Base-by-base conservation (phyloP, 768 basidiomycete species). In the Mycena kentingensis region DNA sequence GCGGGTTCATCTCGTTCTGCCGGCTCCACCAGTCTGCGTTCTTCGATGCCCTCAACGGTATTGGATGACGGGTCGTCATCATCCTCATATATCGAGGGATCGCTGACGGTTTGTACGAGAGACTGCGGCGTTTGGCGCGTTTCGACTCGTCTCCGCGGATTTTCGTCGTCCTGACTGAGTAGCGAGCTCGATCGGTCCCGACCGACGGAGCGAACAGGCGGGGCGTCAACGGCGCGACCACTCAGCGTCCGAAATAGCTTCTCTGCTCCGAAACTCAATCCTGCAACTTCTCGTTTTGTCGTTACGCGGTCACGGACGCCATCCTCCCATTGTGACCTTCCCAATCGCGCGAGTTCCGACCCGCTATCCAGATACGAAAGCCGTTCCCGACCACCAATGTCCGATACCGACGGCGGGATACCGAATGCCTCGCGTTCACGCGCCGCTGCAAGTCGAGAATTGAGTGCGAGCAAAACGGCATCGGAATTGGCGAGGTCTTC, bases 351-450 rank as follows among this genome's bases (percentile, higher is more conserved):
- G 13, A 77, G 73, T 1, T 79, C 81, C 46, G 74, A 48, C 18
- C 78, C 75, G 44, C 82, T 83, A 16, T 81, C 78, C 3, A 70
- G 65, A 37, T 72, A 74, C 5, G 76, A 61, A 29, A 77, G 49
- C 35, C 52, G 44, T 32, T 54, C 54, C 32, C 46, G 49, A 37
- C 55, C 49, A 19, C 64, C 55, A 34, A 65, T 70, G 16, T 76
- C 73, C 12, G 74, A 76, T 8, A 70, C 67, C 3, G 79, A 78
- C 2, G 75, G 68, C 4, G 73, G 73, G 39, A 83, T 78, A 5
- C 82, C 82, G 57, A 81, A 77, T n/a, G 76, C 79, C 54, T 70
- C 69, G 36, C 77, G 68, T 57, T 81, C 77, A 13, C 74, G 71
- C 36, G 74, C 73, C 27, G 77, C 76, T 15, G 73, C 73, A 32